Evolutionary conservation across 371 early-diverging fungal species (phyloP).

Genomic region (Mucor saturninus): DNA sequence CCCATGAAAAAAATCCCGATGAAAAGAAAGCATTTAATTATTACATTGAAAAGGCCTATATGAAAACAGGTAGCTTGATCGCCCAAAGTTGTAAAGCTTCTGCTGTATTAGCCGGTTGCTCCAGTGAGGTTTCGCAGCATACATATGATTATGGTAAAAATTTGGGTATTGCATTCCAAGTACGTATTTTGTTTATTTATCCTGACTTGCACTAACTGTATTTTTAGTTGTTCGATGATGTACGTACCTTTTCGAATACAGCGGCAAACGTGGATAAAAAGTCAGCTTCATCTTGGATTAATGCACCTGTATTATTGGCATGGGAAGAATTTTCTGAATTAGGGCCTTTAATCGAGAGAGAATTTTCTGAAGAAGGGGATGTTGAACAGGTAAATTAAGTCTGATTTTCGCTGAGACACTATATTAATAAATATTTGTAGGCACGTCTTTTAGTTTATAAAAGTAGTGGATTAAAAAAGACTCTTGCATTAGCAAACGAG

Average conservation of each 20-base stretch:
- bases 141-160: slow-evolving; percentile 87
- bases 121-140: slow-evolving; percentile 70
- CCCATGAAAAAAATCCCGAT: slow-evolving; percentile 64
- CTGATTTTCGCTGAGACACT: no score
- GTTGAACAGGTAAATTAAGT: slow-evolving; percentile 51
- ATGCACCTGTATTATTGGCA: slow-evolving; percentile 94
- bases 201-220: neutral
- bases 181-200: slow-evolving; percentile 25
- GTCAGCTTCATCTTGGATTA: slow-evolving; percentile 77
- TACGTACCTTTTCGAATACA: slow-evolving; percentile 87
- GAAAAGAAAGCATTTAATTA: slow-evolving; percentile 67
- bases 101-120: slow-evolving; percentile 79
- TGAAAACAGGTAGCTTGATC: slow-evolving; percentile 91
- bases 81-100: slow-evolving; percentile 88
- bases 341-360: slow-evolving; percentile 83
- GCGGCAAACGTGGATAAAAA: slow-evolving; percentile 88
- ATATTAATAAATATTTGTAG: slow-evolving; percentile 25
- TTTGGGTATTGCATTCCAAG: slow-evolving; percentile 93
- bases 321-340: slow-evolving; percentile 89
- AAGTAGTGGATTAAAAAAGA: slow-evolving; percentile 71
- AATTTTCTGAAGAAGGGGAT: slow-evolving; percentile 75
- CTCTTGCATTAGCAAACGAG: slow-evolving; percentile 57
- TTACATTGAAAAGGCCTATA: slow-evolving; percentile 89
- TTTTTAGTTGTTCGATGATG: slow-evolving; percentile 85
- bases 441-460: slow-evolving; percentile 73